Conservation (phyloP, 2,329 filamentous ascomycete genomes). For the Ophiostoma ulmi region DNA sequence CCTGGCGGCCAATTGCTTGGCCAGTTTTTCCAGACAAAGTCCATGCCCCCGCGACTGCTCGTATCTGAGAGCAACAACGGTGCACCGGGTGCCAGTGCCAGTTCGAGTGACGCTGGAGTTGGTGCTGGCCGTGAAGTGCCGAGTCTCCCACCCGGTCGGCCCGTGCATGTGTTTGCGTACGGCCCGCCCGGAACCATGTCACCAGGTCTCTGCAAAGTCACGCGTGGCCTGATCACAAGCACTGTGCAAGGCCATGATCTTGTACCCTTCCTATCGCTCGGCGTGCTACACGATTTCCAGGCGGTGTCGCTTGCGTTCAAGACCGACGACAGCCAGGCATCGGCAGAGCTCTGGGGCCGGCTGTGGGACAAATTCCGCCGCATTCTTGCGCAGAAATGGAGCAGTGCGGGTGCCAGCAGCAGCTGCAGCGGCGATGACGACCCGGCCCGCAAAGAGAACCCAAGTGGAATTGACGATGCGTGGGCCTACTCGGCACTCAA, state of each 20-base stretch:
- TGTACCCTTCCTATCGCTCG: slow-evolving; percentile 68
- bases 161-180: slow-evolving; percentile 75
- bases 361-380: slow-evolving; percentile 45
- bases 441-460: not conserved
- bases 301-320: slow-evolving; percentile 68
- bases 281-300: slow-evolving; percentile 69
- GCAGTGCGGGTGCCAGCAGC: not conserved
- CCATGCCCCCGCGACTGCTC: slow-evolving; percentile 42
- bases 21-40: slow-evolving; percentile 50
- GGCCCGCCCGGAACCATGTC: slow-evolving; percentile 70
- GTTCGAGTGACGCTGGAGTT: not conserved
- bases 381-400: slow-evolving; percentile 40
- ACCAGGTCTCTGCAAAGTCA: slow-evolving; percentile 61
- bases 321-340: slow-evolving; percentile 61
- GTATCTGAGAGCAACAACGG: slow-evolving; percentile 27
- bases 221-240: slow-evolving; percentile 68
- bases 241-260: slow-evolving; percentile 68
- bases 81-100: not conserved
- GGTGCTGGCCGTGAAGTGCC: slow-evolving; percentile 18
- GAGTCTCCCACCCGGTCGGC: slow-evolving; percentile 59
- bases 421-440: not conserved
- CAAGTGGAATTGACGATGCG: slow-evolving; percentile 36
- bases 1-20: slow-evolving; percentile 9
- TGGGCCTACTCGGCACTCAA: slow-evolving; percentile 67
- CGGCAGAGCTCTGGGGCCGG: slow-evolving; percentile 59